Conservation (phyloP, 768 basidiomycete genomes). For the Leucocoprinus sp. region DNA sequence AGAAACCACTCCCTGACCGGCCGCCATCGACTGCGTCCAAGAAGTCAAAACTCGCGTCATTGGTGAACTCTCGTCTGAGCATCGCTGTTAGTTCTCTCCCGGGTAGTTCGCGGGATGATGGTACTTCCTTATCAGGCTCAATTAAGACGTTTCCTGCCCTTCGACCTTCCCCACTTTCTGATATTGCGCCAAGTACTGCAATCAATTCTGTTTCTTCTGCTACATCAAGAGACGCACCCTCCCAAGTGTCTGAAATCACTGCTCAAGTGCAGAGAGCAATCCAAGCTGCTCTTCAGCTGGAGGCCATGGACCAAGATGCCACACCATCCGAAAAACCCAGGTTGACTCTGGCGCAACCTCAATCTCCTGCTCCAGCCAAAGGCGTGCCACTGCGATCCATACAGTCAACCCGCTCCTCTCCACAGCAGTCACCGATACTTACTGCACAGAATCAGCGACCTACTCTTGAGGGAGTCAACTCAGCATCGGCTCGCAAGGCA, state of each 20-base stretch:
- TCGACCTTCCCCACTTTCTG: constrained; percentile 59
- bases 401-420: constrained; percentile 3
- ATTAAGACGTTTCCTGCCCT: constrained; percentile 66
- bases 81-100: constrained; percentile 30
- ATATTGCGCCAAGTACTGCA: constrained; percentile 28
- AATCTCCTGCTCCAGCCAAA: constrained; percentile 13
- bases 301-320: constrained; percentile 36
- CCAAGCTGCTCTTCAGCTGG: constrained; percentile 55
- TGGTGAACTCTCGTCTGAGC: constrained; percentile 60
- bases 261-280: constrained; percentile 60
- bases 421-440: constrained; percentile 2
- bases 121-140: constrained; percentile 46
- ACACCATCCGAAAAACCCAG: constrained; percentile 14
- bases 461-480: neutral
- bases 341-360: constrained; percentile 14
- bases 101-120: constrained; percentile 48
- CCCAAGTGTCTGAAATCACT: constrained; percentile 40
- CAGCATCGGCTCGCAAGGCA: neutral
- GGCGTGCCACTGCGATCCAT: constrained; percentile 1
- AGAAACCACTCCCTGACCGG: constrained; percentile 15
- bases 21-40: constrained; percentile 23
- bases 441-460: neutral
- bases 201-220: constrained; percentile 14
- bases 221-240: constrained; percentile 13
- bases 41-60: constrained; percentile 60